phyloP scores from a whole-genome alignment of 2,329 filamentous ascomycete species.

The Sarocladiaceae sp. region DNA sequence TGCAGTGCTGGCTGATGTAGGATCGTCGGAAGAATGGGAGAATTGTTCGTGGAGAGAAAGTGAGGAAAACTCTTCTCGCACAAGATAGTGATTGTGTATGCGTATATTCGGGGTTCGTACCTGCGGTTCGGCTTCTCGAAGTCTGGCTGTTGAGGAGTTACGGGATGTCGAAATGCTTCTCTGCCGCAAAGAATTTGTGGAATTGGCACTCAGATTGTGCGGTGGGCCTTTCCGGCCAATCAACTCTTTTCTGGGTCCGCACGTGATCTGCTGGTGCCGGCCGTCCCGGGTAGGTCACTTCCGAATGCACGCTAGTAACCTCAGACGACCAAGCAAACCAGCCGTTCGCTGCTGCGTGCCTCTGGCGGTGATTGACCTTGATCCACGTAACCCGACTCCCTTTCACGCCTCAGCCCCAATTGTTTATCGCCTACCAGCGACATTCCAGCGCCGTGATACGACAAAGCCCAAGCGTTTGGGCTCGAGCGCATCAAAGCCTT shows the following conservation, averaged over 20 bases:
- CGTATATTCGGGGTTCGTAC: constrained; percentile 28
- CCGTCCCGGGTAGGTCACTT: not conserved
- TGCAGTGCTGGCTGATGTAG: constrained; percentile 13
- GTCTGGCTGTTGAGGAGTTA: constrained; percentile 18
- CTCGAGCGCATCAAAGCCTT: not conserved
- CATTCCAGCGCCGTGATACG: not conserved
- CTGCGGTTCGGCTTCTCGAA: constrained; percentile 37
- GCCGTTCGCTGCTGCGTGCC: not conserved
- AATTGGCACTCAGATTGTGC: constrained; percentile 19
- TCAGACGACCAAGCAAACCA: not conserved
- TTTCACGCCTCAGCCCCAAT: constrained; percentile 11
- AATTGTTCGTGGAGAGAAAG: not conserved
- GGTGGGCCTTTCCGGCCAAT: constrained; percentile 33
- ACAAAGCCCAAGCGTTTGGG: not conserved
- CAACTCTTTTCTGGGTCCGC: constrained; percentile 16
- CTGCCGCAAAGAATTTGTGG: constrained; percentile 40
- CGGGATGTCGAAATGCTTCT: constrained; percentile 22
- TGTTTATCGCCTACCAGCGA: constrained; percentile 11
- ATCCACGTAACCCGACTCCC: not conserved
- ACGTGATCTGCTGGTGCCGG: constrained; percentile 9
- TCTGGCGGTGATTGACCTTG: not conserved
- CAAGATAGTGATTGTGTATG: constrained; percentile 17
- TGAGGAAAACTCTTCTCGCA: constrained; percentile 3
- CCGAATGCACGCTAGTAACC: not conserved
- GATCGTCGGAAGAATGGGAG: constrained; percentile 5